phyloP scores from a whole-genome alignment of 1,284 basidiomycete genomes.

The Puccinia horiana region DNA sequence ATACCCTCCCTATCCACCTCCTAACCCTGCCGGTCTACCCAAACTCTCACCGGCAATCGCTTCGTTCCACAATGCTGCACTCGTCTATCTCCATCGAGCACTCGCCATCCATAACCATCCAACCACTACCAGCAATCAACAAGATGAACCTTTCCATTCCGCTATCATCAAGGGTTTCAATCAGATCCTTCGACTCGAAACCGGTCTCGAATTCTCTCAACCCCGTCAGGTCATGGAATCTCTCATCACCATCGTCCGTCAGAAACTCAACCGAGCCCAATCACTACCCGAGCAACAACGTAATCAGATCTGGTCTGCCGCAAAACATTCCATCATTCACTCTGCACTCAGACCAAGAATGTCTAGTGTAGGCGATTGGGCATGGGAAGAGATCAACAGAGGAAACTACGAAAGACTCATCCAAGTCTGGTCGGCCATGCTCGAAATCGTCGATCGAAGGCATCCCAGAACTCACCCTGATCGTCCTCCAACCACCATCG shows the following conservation, averaged over 20 bases:
- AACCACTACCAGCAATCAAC: neutral
- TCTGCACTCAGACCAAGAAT: constrained; percentile 18
- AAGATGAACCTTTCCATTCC: constrained; percentile 21
- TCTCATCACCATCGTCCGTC: constrained; percentile 1
- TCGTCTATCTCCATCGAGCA: constrained; percentile 31
- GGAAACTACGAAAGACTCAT: constrained; percentile 2
- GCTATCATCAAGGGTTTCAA: constrained; percentile 38
- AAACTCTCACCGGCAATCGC: constrained; percentile 19
- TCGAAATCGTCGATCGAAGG: constrained; percentile 3
- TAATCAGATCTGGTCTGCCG: neutral
- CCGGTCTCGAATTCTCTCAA: constrained; percentile 25
- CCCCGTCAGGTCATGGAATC: constrained; percentile 11
- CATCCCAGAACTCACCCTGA: neutral
- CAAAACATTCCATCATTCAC: constrained; percentile 16
- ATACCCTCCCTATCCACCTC: neutral
- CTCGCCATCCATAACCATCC: constrained; percentile 18
- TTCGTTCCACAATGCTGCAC: constrained; percentile 38
- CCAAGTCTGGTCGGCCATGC: constrained; percentile 30
- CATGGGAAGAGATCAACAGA: constrained; percentile 25
- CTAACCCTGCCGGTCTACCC: neutral
- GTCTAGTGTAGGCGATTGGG: constrained; percentile 20
- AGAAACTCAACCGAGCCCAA: neutral
- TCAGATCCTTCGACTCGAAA: constrained; percentile 30
- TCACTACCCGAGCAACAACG: neutral
- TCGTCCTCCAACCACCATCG: neutral